Evolutionary conservation across 2,329 filamentous ascomycete species (phyloP).

Genomic region (Zopfia rhizophila): DNA sequence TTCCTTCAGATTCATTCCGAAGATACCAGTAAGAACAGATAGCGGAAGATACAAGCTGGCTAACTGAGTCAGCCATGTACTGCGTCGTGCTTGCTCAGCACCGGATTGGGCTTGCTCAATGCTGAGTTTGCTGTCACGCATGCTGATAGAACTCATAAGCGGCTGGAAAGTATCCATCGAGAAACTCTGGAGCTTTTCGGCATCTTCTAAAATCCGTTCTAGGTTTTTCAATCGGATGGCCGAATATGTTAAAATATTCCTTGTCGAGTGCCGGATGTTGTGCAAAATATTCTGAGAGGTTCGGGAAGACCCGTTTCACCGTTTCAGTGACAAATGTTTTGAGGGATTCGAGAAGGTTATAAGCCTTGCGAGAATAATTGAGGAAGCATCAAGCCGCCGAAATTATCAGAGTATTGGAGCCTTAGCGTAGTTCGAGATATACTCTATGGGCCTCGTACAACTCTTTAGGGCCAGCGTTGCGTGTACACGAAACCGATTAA

Average conservation of each 20-base stretch:
- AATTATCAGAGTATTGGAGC: neutral
- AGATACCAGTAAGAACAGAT: conserved; percentile 9
- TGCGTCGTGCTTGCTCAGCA: conserved; percentile 2
- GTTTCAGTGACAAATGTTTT: too few relatives aligned
- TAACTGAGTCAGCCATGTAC: conserved; percentile 9
- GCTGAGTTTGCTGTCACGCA: conserved; percentile 25
- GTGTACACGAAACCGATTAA: neutral
- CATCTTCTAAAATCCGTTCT: conserved; percentile 12
- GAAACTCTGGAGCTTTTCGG: conserved; percentile 23
- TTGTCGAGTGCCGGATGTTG: conserved; percentile 1
- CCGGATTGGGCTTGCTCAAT: conserved; percentile 21
- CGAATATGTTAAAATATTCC: neutral
- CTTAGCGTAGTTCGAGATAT: neutral
- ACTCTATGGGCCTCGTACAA: too few relatives aligned
- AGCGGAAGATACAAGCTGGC: conserved; percentile 8
- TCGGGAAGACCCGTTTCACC: too few relatives aligned
- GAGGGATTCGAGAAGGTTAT: too few relatives aligned
- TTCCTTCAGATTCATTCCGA: conserved; percentile 13
- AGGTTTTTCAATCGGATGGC: conserved; percentile 1
- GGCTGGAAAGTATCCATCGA: conserved; percentile 34
- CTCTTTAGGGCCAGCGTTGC: too few relatives aligned
- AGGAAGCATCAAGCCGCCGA: conserved; percentile 1
- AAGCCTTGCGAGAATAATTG: neutral
- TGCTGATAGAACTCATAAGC: conserved; percentile 31
- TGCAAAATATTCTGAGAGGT: too few relatives aligned